phyloP scores from a whole-genome alignment of 1,139 yeast species.

The Kodamaea plutei region DNA sequence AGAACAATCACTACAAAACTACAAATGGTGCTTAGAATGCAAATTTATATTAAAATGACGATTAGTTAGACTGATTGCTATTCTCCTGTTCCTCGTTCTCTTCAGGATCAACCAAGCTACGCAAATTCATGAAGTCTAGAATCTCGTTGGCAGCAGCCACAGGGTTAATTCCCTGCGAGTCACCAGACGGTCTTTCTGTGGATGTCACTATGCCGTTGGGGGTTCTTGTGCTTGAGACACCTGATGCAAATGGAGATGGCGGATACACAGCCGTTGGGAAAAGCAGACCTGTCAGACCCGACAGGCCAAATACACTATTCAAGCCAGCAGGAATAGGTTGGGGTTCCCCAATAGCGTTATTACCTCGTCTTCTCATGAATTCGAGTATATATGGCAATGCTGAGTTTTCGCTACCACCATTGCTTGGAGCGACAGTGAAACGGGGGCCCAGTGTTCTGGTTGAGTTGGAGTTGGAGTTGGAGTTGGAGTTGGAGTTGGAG shows the following conservation, averaged over 20 bases:
- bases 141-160: slow-evolving; percentile 15
- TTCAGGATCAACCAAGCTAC: slow-evolving; percentile 20
- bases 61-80: no score
- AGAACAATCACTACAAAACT: no score
- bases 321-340: slow-evolving; percentile 2
- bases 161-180: slow-evolving; percentile 3
- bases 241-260: slow-evolving; percentile 39
- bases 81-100: no score
- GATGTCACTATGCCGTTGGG: slow-evolving; percentile 44
- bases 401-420: slow-evolving; percentile 10
- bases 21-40: no score
- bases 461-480: not conserved
- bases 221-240: slow-evolving; percentile 51
- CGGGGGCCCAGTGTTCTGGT: not conserved
- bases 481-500: no score
- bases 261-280: no score
- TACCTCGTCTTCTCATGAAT: slow-evolving; percentile 16
- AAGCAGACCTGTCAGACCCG: slow-evolving; percentile 1
- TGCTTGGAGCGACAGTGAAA: not conserved
- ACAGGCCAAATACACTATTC: no score
- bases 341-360: slow-evolving; percentile 2
- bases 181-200: slow-evolving; percentile 1
- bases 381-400: slow-evolving; percentile 25
- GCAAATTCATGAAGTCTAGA: slow-evolving; percentile 25
- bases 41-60: no score